These are phyloP conservation scores for Hypoxylon crocopeplum DNA, from an alignment of 495 filamentous ascomycete species.

Conservation along the genomic window DNA sequence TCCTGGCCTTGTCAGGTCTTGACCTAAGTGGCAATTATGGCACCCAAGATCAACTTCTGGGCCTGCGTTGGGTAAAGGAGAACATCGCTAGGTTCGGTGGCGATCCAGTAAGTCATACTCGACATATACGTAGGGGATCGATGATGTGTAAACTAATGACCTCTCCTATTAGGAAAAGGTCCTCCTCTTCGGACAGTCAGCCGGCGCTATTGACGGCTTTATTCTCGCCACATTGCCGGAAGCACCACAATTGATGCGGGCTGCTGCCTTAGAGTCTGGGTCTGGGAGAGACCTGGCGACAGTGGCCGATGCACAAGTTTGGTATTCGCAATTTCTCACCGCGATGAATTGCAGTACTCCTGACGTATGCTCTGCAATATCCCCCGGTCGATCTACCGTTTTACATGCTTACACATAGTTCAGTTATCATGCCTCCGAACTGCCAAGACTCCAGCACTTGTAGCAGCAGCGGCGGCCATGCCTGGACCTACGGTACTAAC, in stretches of 20 bases:
- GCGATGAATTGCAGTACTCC: conserved; percentile 36
- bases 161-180: conserved; percentile 41
- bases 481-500: conserved; percentile 6
- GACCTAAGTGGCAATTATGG: conserved; percentile 49
- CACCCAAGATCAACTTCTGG: conserved; percentile 61
- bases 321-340: conserved; percentile 35
- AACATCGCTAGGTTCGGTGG: conserved; percentile 66
- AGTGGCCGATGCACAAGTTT: conserved; percentile 17
- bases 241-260: conserved; percentile 42
- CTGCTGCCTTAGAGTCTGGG: conserved; percentile 47
- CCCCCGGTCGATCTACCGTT: too few relatives aligned
- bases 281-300: conserved; percentile 36
- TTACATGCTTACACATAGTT: too few relatives aligned
- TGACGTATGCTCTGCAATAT: conserved; percentile 36
- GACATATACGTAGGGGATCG: neutral
- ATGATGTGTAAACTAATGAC: conserved; percentile 21
- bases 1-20: conserved; percentile 46
- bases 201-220: conserved; percentile 46
- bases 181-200: conserved; percentile 51
- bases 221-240: conserved; percentile 45
- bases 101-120: conserved; percentile 44
- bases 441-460: conserved; percentile 1
- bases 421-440: conserved; percentile 29
- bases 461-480: conserved; percentile 6
- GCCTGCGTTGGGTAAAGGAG: conserved; percentile 56